phyloP scores from a whole-genome alignment of 2,329 filamentous ascomycete genomes.

The Graphilbum ipis-grandicollis region DNA sequence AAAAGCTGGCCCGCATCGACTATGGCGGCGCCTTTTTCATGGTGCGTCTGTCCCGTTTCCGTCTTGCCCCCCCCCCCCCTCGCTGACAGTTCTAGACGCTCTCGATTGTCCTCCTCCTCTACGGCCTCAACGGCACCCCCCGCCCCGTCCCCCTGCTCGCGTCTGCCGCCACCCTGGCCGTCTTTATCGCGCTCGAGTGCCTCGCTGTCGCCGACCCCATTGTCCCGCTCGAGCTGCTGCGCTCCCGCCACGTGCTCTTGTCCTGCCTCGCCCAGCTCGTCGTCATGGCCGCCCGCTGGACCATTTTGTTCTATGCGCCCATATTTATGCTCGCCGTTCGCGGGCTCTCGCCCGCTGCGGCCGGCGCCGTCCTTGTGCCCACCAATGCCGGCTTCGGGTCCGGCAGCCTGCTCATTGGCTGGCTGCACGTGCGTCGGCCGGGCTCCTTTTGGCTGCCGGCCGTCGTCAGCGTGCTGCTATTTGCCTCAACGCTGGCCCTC shows the following conservation, averaged over 20 bases:
- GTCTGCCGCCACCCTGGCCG: slow-evolving; percentile 30
- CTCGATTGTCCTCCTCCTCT: slow-evolving; percentile 55
- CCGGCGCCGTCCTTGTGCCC: slow-evolving; percentile 62
- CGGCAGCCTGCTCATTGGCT: slow-evolving; percentile 57
- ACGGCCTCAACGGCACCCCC: slow-evolving; percentile 47
- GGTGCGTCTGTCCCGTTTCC: slow-evolving; percentile 20
- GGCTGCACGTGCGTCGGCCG: slow-evolving; percentile 54
- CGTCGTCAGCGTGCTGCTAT: slow-evolving; percentile 41
- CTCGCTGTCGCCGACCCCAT: slow-evolving; percentile 44
- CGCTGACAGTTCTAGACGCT: slow-evolving; percentile 24
- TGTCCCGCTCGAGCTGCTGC: slow-evolving; percentile 54
- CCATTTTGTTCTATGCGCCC: slow-evolving; percentile 63
- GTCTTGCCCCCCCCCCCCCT: background rate
- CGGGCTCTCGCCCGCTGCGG: slow-evolving; percentile 48
- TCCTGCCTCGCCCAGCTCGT: slow-evolving; percentile 60
- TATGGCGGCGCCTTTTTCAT: slow-evolving; percentile 56
- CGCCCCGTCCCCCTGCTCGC: slow-evolving; percentile 40
- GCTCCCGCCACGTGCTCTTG: slow-evolving; percentile 51
- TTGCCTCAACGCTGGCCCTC: slow-evolving; percentile 32
- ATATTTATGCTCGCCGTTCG: slow-evolving; percentile 65
- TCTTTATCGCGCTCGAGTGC: slow-evolving; percentile 44
- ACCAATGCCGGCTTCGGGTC: slow-evolving; percentile 66
- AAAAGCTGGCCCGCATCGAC: slow-evolving; percentile 51
- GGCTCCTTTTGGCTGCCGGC: slow-evolving; percentile 57
- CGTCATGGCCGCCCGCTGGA: slow-evolving; percentile 70